Conservation (phyloP, 139 green algal genomes). For the Nannochloris sp. region DNA sequence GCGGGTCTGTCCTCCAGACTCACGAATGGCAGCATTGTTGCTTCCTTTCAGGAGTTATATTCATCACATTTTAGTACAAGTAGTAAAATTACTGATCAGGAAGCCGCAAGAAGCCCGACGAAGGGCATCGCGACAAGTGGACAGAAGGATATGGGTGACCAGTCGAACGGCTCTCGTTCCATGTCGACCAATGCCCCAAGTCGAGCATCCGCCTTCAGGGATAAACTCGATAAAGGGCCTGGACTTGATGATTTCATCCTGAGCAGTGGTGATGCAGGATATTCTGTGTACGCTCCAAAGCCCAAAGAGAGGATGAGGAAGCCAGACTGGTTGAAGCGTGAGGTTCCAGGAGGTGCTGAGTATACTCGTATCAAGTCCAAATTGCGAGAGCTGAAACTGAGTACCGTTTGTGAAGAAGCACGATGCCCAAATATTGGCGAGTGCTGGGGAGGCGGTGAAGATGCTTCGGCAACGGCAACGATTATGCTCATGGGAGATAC, state of each 20-base stretch:
- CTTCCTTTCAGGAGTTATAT: no score
- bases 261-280: constrained; percentile 30
- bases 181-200: no score
- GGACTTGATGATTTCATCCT: constrained; percentile 64
- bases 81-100: no score
- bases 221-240: constrained; percentile 30
- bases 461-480: constrained; percentile 90
- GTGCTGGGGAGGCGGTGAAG: constrained; percentile 64
- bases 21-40: background rate
- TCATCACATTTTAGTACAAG: no score
- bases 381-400: constrained; percentile 83
- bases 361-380: constrained; percentile 74
- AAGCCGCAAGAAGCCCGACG: no score
- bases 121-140: no score
- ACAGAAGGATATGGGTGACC: no score
- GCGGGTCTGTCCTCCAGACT: constrained; percentile 2
- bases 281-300: constrained; percentile 67
- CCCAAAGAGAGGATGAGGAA: constrained; percentile 83
- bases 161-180: no score
- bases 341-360: constrained; percentile 80
- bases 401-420: constrained; percentile 88
- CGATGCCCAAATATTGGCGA: constrained; percentile 76
- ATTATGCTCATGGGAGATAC: constrained; percentile 96
- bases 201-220: background rate
- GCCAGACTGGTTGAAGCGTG: constrained; percentile 96